These are phyloP conservation scores for Apophysomyces ossiformis DNA, from an alignment of 371 early-diverging fungal genomes.

Conservation along the genomic window DNA sequence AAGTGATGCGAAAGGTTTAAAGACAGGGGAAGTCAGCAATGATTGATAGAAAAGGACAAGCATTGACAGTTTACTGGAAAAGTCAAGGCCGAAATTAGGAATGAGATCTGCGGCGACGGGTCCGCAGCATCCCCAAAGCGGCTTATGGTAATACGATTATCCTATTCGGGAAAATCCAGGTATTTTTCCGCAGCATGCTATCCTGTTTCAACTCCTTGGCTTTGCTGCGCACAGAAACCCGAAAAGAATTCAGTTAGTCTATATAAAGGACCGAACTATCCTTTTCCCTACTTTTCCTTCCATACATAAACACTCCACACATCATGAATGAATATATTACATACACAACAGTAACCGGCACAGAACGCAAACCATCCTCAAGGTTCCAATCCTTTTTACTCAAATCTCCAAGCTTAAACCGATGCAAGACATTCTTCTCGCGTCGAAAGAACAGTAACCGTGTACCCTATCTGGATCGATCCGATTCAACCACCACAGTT, in stretches of 20 bases:
- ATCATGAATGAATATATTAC: slow-evolving; percentile 4
- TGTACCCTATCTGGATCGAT: background rate
- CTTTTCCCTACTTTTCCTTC: background rate
- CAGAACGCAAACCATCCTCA: background rate
- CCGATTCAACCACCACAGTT: background rate
- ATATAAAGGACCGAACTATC: background rate
- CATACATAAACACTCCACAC: background rate
- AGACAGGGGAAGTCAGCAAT: too few relatives aligned
- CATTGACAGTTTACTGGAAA: too few relatives aligned
- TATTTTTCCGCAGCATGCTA: slow-evolving; percentile 6
- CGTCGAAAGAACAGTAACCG: background rate
- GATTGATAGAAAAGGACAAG: too few relatives aligned
- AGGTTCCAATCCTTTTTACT: background rate
- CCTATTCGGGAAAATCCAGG: slow-evolving; percentile 9
- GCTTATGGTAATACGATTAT: slow-evolving; percentile 1
- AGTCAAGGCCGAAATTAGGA: too few relatives aligned
- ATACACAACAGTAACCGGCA: background rate
- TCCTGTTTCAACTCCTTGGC: slow-evolving; percentile 10
- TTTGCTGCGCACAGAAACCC: slow-evolving; percentile 5
- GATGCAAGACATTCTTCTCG: slow-evolving; percentile 1
- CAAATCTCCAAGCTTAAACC: background rate
- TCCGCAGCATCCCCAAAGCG: slow-evolving; percentile 1
- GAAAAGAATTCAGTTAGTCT: background rate
- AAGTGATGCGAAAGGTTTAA: too few relatives aligned
- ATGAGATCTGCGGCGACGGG: background rate